Base-by-base conservation (phyloP, 805 yeast species). In the Starmera pachycereana region DNA sequence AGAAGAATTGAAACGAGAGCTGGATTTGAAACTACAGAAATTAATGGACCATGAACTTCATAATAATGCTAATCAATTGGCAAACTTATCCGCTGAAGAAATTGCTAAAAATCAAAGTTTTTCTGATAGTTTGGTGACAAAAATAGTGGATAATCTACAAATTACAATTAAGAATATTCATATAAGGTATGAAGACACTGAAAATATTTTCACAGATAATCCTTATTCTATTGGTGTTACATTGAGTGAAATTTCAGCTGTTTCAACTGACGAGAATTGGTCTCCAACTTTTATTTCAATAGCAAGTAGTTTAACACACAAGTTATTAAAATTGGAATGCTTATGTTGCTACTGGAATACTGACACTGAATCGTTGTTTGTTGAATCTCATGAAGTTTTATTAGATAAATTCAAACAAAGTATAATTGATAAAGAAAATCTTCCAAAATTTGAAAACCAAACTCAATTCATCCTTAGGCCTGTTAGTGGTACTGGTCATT, bases 71-170 rank as follows among this genome's bases (percentile, higher is more conserved):
- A 57, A 60, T 16, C 61, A 64, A 6, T 51, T 61, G 11, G 47
- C 57, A 28, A 59, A 57, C 18, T 58, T 62, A 3, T 50, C 61
- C 1, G 51, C 54, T 13, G 65, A 61, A 22, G 68, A 62, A 35
- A 51, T 66, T 25, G 69, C 69, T 9, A 68, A 76, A 40, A 83
- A 79, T 57, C 90, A 87, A 57, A 71, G 87, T 32, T 92, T 92
- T 58, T 79, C 95, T 11, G 96, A 88, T 50, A 78, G 87, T 35
- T 68, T 92, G 43, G 71, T 88, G 7, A 83, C 96, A 2, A 94
- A 94, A 57, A 81, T 92, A 47, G 81, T 90, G 19, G 97, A 92
- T 59, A 92, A 92, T 55, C 63, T 94, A 39, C 98, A 92, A 58
- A 73, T 92, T 11, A 84, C 95, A 2, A 85, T 92, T 47, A 85